Evolutionary conservation across 331 rosid genomes (phyloP), one percentile per base, ranked within the genome.

Genomic region (Malus hybrid): DNA sequence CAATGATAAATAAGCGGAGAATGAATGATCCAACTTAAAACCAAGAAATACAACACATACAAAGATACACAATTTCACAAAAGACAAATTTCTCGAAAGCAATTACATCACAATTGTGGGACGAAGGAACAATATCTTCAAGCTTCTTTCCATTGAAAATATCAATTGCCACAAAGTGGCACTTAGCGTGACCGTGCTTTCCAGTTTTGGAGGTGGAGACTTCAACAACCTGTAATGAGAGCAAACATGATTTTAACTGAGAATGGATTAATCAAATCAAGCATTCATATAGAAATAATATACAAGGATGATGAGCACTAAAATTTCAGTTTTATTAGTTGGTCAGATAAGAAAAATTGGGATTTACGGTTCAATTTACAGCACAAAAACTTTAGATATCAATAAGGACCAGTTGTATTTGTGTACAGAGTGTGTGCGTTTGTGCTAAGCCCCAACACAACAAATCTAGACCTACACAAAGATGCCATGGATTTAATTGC

Each of bases 171-270:
- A 90, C 93, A 82, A 90, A 90, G 86, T 90, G 93, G 54, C 96
- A 90, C 78, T 90, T 90, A 6, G 96, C 96, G 71, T 88, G 93
- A 65, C 96, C 96, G 39, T 88, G 96, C 89, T 90, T 90, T 31
- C 93, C 96, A 3, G 93, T 87, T 72, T 88, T 88, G 24, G 96
- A 90, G 15, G 96, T 90, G 60, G 96, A 90, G 79, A 90, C 96
- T 77, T 90, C 93, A 33, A 90, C 96, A 70, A 90, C 91, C 93
- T 90, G 79, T 54, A 54, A 22, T 2, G 2, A 39, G 10, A 62
- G 15, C 73, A 75, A 71, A 19, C 7, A 46, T 10, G 12, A n/a
- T 15, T 2, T 6, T 50, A 50, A 16, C 7, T 50, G 8, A 50
- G 7, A 16, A 50, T 5, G 56, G 56, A 50, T 50, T 50, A 50